Evolutionary conservation across 345 rosid species (phyloP), one percentile per base, ranked within the genome.

Genomic region (Adansonia digitata): DNA sequence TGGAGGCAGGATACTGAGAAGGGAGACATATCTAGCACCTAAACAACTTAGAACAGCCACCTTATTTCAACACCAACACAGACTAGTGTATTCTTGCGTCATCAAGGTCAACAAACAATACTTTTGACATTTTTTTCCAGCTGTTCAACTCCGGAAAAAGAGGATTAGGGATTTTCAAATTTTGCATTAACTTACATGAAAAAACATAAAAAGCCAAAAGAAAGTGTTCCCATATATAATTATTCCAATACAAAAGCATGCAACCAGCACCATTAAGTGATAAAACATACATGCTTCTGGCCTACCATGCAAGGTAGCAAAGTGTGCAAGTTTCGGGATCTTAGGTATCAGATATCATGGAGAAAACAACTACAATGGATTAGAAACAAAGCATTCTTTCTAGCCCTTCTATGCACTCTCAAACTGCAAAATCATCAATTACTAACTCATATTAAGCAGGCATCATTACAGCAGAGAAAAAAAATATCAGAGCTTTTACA

Each of bases 401-500:
- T 69, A 31, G 59, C 29, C 73, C 55, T 68, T 59, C 2, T 43
- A 13, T 68, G 71, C 45, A 45, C 14, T 14, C 55, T 45, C 72
- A 68, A 45, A 46, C 55, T 26, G 72, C 56, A 46, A 48, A 27
- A 43, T 13, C 22, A 67, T 67, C 55, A 45, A 13, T 43, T 45
- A 43, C 5, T 14, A 18, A 45, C 18, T 69, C 40, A 62, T 49
- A 48, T 46, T 26, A 67, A 69, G 45, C 59, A 64, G 40, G 31
- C 51, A 64, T 77, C 43, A 29, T 24, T n/a, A 61, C 15, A 55
- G 5, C 34, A 29, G 40, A 57, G 52, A 61, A 51, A 29, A n/a
- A 74, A 63, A 18, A 27, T 7, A 34, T 48, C 45, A 66, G 26
- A 51, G 78, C 10, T 49, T 66, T 37, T 65, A 90, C 91, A 79